Percentiles rank a stretch among this genome's conserved stretches.
phyloP scores from a whole-genome alignment of 176 grass and related monocot genomes.

The Lolium perenne region DNA sequence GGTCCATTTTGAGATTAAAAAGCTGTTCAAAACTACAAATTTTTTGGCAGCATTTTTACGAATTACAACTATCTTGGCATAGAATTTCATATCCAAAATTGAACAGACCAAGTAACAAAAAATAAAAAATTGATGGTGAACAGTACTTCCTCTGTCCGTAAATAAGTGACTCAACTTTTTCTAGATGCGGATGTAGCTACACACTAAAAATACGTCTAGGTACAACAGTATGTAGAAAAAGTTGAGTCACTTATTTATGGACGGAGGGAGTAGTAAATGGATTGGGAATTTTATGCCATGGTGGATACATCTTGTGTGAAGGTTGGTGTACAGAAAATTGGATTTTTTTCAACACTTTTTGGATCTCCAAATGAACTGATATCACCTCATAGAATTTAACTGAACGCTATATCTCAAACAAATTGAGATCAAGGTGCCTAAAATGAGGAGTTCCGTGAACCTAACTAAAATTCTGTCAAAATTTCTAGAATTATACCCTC shows the following conservation, averaged over 20 bases:
- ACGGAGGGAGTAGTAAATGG: background rate
- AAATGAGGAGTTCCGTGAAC: background rate
- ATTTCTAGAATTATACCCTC: background rate
- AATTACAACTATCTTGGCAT: background rate
- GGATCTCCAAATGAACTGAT: background rate
- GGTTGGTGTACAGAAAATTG: background rate
- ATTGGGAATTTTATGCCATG: background rate
- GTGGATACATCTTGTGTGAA: background rate
- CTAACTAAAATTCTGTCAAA: background rate
- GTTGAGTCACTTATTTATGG: too few relatives aligned
- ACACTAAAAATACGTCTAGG: too few relatives aligned
- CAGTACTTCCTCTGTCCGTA: background rate
- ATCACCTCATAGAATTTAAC: background rate
- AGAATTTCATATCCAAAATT: background rate
- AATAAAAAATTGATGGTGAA: background rate
- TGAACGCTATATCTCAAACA: background rate
- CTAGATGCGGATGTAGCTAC: too few relatives aligned
- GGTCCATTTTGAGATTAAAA: background rate
- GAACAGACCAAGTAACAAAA: conserved; percentile 3
- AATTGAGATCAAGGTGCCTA: background rate
- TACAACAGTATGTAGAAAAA: too few relatives aligned
- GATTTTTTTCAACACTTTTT: background rate
- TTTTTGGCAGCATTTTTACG: background rate
- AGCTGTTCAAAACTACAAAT: background rate
- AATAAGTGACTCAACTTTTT: too few relatives aligned